Evolutionary conservation across 1,139 yeast genomes (phyloP), one percentile per base, ranked within the genome.

Genomic region (Magnusiomyces sp.): DNA sequence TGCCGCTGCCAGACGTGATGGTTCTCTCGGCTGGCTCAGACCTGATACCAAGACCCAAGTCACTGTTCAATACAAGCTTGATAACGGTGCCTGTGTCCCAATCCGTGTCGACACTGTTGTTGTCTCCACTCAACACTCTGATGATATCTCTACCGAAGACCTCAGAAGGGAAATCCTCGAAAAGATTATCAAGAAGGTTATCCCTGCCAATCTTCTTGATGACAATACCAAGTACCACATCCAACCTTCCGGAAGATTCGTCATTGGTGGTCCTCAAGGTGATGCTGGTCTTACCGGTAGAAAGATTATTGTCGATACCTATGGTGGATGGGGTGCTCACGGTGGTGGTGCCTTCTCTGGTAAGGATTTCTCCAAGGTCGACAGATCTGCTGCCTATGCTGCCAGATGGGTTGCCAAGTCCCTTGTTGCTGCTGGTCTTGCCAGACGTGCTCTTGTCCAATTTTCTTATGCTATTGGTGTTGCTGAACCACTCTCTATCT

Each of bases 341-440:
- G 99, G 99, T 76, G 99, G 99, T 80, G 99, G 99, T 81, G 98
- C 98, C 60, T 92, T 94, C 89, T 86, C 96, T 58, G 99, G 99
- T 75, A 92, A 92, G 80, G 99, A 92, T 75, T 92, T 88, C 86
- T 88, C 97, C 71, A 92, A 92, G 81, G 99, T 92, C 68, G 99
- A 92, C 75, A 88, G 99, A 79, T 92, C 98, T 60, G 99, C 98
- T 69, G 98, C 98, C 61, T 92, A 92, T 71, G 97, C 98, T 67
- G 98, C 98, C 64, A 89, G 98, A 79, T 94, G 98, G 98, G 97
- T 92, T 64, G 98, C 98, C 71, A 92, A 92, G 79, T 92, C 98
- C 54, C 80, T 92, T 66, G 95, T 92, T 59, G 77, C 79, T 63
- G 96, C 98, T 59, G 94, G 95, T 60, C 80, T 94, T 65, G 95